These are phyloP conservation scores for Trichomonas gallinae DNA, from an alignment of 208 protist species.

Conservation along the genomic window DNA sequence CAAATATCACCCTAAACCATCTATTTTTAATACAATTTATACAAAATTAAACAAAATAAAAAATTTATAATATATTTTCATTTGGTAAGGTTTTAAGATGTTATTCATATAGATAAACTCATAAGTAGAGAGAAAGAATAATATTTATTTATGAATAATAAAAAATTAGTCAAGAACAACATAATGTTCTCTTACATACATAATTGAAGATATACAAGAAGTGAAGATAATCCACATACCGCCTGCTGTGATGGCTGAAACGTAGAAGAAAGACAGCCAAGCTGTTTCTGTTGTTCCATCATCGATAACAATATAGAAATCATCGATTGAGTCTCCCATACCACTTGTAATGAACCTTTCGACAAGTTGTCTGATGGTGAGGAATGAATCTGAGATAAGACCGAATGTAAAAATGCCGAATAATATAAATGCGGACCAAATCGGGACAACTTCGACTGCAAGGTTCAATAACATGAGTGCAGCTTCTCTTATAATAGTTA, in stretches of 20 bases:
- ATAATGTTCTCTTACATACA: not conserved
- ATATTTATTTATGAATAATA: not conserved
- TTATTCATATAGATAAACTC: too few species aligned
- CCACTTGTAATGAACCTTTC: not conserved
- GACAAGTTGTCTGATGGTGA: not conserved
- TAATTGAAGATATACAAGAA: not conserved
- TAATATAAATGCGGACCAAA: not conserved
- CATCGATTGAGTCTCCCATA: slow-evolving; percentile 11
- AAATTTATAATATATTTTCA: too few species aligned
- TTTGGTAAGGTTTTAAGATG: too few species aligned
- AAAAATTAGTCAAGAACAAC: not conserved
- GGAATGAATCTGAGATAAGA: not conserved
- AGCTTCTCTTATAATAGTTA: not conserved
- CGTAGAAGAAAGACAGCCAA: not conserved
- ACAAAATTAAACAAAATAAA: too few species aligned
- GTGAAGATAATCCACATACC: slow-evolving; percentile 16
- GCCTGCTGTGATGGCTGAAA: not conserved
- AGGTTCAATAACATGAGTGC: not conserved
- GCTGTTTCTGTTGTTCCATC: not conserved
- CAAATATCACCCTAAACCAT: too few species aligned
- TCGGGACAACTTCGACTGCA: not conserved
- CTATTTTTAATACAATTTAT: too few species aligned
- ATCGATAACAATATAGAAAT: slow-evolving; percentile 4
- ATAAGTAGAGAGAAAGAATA: too few species aligned
- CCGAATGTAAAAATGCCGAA: not conserved